Evolutionary conservation across 2,329 filamentous ascomycete genomes (phyloP).

Genomic region (Orbilia brochopaga): DNA sequence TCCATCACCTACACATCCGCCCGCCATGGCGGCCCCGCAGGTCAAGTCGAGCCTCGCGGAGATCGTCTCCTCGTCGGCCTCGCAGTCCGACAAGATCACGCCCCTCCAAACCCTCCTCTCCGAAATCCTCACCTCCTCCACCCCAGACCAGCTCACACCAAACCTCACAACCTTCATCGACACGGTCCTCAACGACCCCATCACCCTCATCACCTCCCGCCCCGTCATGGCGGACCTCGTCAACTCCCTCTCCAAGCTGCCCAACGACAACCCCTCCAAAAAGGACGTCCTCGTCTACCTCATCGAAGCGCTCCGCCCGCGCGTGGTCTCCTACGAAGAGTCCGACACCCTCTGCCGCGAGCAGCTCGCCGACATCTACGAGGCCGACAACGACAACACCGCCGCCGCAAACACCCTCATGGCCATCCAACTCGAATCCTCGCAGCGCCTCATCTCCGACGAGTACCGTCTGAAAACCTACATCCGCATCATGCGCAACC

Average conservation of each 20-base stretch:
- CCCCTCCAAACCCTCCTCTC: conserved; percentile 67
- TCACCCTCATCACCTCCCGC: conserved; percentile 78
- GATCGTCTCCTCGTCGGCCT: conserved; percentile 57
- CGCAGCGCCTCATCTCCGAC: conserved; percentile 81
- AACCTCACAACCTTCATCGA: conserved; percentile 73
- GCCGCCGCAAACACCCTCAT: conserved; percentile 78
- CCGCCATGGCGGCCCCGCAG: conserved; percentile 42
- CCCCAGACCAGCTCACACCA: conserved; percentile 61
- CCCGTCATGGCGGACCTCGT: conserved; percentile 73
- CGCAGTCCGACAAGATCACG: conserved; percentile 63
- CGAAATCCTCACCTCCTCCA: conserved; percentile 62
- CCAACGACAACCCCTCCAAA: conserved; percentile 67
- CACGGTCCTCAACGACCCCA: conserved; percentile 70
- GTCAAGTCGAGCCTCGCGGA: conserved; percentile 37
- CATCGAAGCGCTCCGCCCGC: conserved; percentile 70
- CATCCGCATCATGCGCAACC: conserved; percentile 92
- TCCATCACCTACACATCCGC: conserved; percentile 9
- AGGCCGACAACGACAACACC: conserved; percentile 78
- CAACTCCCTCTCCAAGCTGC: conserved; percentile 66
- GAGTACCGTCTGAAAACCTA: conserved; percentile 83
- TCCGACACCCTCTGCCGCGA: conserved; percentile 80
- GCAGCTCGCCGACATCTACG: conserved; percentile 81
- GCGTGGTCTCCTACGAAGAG: conserved; percentile 79
- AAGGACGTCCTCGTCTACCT: conserved; percentile 77
- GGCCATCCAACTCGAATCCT: conserved; percentile 85